Evolutionary conservation across 306 rosid genomes (phyloP).

Genomic region (Coriaria nepalensis): DNA sequence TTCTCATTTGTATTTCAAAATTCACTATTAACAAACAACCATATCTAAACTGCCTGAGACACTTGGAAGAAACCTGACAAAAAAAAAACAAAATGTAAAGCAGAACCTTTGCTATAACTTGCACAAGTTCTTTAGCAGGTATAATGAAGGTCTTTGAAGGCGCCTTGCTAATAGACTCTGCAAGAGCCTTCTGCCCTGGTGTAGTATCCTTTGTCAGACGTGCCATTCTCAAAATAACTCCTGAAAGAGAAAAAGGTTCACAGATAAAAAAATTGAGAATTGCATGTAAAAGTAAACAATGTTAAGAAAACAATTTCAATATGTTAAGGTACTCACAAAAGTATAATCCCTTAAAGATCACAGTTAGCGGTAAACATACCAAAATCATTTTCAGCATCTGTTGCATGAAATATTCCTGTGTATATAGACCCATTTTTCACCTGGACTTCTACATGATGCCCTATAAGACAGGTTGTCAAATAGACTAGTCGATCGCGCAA

Average conservation of each 20-base stretch:
- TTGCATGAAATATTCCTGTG: slow-evolving; percentile 86
- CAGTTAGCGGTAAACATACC: slow-evolving; percentile 39
- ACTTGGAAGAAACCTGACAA: not conserved
- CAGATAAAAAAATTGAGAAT: not conserved
- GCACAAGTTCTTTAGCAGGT: slow-evolving; percentile 75
- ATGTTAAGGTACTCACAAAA: not conserved
- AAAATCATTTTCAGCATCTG: slow-evolving; percentile 63
- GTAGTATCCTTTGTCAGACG: slow-evolving; percentile 60
- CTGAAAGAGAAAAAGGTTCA: slow-evolving; percentile 26
- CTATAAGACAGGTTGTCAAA: slow-evolving; percentile 61
- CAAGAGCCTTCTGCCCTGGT: slow-evolving; percentile 49
- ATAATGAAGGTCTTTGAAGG: slow-evolving; percentile 56
- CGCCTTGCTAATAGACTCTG: slow-evolving; percentile 49
- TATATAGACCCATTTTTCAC: slow-evolving; percentile 77
- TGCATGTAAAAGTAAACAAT: not conserved
- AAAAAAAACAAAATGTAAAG: slow-evolving; percentile 15
- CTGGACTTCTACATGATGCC: slow-evolving; percentile 92
- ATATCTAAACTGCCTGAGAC: slow-evolving; percentile 2
- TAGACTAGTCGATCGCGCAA: slow-evolving; percentile 65
- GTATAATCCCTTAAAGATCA: slow-evolving; percentile 5
- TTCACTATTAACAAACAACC: no score
- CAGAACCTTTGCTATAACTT: slow-evolving; percentile 79
- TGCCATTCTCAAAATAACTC: slow-evolving; percentile 74
- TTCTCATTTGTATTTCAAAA: no score
- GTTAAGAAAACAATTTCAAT: not conserved